A percentile compares a stretch with the other conserved stretches of the same genome.
phyloP scores from a whole-genome alignment of 2,329 filamentous ascomycete species.

The Scedosporium dehoogii region DNA sequence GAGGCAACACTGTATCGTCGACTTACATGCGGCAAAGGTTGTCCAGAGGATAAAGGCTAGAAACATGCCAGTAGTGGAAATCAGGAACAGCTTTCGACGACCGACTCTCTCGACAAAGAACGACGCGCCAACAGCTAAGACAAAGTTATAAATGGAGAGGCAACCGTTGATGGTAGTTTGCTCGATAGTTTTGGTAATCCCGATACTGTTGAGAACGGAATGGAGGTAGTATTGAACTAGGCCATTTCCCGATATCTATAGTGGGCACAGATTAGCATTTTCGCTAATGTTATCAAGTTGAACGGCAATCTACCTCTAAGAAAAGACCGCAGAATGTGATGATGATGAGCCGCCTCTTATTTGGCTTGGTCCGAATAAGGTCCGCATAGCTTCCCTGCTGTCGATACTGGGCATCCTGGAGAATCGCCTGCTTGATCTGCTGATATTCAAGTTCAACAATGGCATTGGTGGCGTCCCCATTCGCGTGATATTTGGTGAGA shows the following conservation, averaged over 20 bases:
- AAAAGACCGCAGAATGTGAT: neutral
- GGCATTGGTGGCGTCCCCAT: constrained; percentile 36
- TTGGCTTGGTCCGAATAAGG: neutral
- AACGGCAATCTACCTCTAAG: constrained; percentile 5
- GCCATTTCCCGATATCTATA: constrained; percentile 30
- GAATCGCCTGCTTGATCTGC: constrained; percentile 26
- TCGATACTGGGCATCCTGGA: constrained; percentile 7
- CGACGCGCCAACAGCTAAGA: constrained; percentile 30
- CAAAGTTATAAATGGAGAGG: constrained; percentile 25
- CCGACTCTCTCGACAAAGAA: constrained; percentile 34
- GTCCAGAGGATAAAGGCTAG: constrained; percentile 24
- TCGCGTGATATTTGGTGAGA: constrained; percentile 46
- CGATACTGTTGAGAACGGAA: constrained; percentile 23
- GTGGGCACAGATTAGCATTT: neutral
- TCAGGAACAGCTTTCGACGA: constrained; percentile 39
- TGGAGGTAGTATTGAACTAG: constrained; percentile 24
- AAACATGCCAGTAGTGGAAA: constrained; percentile 25
- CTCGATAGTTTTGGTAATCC: constrained; percentile 23
- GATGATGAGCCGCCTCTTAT: neutral
- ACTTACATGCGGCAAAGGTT: constrained; percentile 21
- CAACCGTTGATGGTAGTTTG: constrained; percentile 29
- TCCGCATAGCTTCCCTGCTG: constrained; percentile 26
- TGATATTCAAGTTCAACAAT: constrained; percentile 41
- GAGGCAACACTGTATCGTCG: constrained; percentile 14
- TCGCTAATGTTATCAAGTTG: neutral